A percentile compares a stretch with the other conserved stretches of the same genome.
phyloP scores from a whole-genome alignment of 257 asterid genomes.

The Forsythia suspensa region DNA sequence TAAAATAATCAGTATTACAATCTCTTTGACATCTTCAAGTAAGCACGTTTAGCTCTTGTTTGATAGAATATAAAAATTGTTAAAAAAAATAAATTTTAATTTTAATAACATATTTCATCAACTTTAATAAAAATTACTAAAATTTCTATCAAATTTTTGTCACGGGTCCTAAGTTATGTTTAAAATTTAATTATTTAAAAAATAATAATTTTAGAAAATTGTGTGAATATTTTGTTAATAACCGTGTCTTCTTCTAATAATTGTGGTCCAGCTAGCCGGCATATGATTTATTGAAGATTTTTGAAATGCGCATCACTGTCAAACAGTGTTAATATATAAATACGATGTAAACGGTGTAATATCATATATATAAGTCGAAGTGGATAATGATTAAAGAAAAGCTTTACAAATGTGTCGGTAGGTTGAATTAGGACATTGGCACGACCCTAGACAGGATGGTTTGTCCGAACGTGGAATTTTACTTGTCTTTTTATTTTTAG shows the following conservation, averaged over 20 bases:
- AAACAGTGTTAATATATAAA: background rate
- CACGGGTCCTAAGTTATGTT: too few relatives aligned
- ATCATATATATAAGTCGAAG: background rate
- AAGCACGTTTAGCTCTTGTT: background rate
- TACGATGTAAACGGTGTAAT: background rate
- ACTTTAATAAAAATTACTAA: too few relatives aligned
- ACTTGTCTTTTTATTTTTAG: background rate
- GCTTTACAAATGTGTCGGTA: slow-evolving; percentile 25
- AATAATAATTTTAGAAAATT: too few relatives aligned
- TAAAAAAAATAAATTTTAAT: too few relatives aligned
- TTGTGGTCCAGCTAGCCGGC: background rate
- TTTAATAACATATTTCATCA: too few relatives aligned
- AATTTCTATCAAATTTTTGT: too few relatives aligned
- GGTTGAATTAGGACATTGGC: slow-evolving; percentile 13
- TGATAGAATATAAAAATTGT: too few relatives aligned
- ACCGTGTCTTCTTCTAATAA: too few relatives aligned
- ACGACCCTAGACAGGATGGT: slow-evolving; percentile 3
- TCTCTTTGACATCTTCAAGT: background rate
- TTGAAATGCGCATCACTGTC: background rate
- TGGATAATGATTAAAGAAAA: background rate
- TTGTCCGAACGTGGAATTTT: background rate
- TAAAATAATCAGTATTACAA: background rate
- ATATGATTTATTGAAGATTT: background rate
- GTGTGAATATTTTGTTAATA: too few relatives aligned
- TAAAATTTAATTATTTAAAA: too few relatives aligned